A percentile compares a stretch with the other conserved stretches of the same genome.
Conservation (phyloP, 768 basidiomycete genomes). For the Boletus edulis region DNA sequence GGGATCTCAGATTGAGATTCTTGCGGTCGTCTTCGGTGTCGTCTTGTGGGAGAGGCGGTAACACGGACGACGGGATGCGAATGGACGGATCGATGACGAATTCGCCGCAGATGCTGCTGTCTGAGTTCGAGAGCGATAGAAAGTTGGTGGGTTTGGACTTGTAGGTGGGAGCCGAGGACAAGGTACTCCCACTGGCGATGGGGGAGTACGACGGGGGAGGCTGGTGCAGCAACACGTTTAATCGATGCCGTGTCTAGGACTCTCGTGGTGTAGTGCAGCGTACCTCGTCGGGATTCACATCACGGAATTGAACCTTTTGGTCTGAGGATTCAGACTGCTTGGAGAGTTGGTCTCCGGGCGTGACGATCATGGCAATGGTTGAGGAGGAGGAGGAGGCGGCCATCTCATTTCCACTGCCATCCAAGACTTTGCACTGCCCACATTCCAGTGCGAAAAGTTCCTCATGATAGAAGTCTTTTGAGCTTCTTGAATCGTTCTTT, state of each 20-base stretch:
- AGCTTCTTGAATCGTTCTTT: too few relatives aligned
- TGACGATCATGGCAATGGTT: constrained; percentile 5
- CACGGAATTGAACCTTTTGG: neutral
- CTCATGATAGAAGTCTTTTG: too few relatives aligned
- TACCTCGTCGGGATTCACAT: constrained; percentile 5
- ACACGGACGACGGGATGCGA: constrained; percentile 35
- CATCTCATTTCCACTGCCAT: too few relatives aligned
- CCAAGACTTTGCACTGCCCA: too few relatives aligned
- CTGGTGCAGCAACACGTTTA: constrained; percentile 1
- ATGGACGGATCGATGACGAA: constrained; percentile 46
- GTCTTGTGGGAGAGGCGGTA: constrained; percentile 36
- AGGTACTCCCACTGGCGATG: neutral
- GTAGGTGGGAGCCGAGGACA: constrained; percentile 2
- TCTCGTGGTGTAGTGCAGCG: too few relatives aligned
- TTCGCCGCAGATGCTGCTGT: constrained; percentile 18
- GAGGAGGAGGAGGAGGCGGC: too few relatives aligned
- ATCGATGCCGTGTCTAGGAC: neutral
- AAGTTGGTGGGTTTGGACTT: constrained; percentile 30
- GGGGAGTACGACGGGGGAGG: constrained; percentile 25
- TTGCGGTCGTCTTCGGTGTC: constrained; percentile 39
- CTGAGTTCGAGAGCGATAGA: constrained; percentile 8
- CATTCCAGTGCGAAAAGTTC: too few relatives aligned
- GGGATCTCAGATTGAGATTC: constrained; percentile 37
- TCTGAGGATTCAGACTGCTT: neutral
- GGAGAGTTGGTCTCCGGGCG: neutral